Conservation (phyloP, 306 rosid genomes). For the Ormosia emarginata region DNA sequence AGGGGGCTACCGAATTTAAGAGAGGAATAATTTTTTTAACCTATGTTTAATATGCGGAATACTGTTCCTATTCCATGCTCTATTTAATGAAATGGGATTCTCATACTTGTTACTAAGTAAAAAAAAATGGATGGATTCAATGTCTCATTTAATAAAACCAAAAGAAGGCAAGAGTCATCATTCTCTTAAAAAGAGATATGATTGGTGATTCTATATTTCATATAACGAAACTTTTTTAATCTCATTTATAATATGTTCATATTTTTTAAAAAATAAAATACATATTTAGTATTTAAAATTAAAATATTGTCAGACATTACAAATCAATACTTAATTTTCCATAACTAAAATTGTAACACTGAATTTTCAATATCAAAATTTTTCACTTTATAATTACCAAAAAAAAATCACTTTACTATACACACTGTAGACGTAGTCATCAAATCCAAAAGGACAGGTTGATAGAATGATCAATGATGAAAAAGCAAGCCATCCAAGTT, state of each 20-base stretch:
- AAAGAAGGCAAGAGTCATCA: background rate
- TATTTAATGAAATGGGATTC: too few species aligned
- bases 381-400: background rate
- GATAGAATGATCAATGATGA: background rate
- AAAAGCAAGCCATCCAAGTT: background rate
- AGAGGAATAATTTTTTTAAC: too few species aligned
- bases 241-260: background rate
- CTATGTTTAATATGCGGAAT: too few species aligned
- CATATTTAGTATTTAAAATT: background rate
- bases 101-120: too few species aligned
- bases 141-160: background rate
- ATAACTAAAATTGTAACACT: background rate
- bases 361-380: background rate
- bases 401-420: background rate
- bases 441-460: background rate
- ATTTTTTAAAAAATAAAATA: too few species aligned
- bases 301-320: background rate
- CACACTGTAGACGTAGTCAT: background rate
- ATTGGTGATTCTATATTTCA: background rate
- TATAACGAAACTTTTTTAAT: background rate
- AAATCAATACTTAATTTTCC: background rate
- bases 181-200: background rate
- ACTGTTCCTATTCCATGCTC: too few species aligned
- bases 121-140: background rate
- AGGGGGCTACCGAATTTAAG: too few species aligned